Evolutionary conservation across 768 basidiomycete species (phyloP).

Genomic region (Cantharellus anzutake): DNA sequence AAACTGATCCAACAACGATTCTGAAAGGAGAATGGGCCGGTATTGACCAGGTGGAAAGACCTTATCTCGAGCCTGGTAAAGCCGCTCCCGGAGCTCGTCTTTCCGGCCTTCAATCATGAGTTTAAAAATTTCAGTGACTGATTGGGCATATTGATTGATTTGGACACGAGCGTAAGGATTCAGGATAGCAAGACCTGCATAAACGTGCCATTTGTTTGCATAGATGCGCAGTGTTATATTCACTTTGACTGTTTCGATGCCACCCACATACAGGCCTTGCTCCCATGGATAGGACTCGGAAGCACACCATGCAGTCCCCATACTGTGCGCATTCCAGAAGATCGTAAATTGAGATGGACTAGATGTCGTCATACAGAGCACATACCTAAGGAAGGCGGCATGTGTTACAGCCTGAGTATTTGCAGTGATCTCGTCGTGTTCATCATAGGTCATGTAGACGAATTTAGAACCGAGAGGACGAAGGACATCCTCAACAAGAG

Average conservation of each 20-base stretch:
- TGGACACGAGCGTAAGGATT: slow-evolving; percentile 79
- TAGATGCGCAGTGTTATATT: slow-evolving; percentile 95
- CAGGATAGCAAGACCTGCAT: slow-evolving; percentile 93
- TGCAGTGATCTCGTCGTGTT: slow-evolving; percentile 90
- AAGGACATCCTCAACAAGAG: slow-evolving; percentile 67
- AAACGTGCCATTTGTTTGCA: slow-evolving; percentile 96
- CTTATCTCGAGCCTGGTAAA: slow-evolving; percentile 49
- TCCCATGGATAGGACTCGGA: slow-evolving; percentile 83
- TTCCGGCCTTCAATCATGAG: slow-evolving; percentile 62
- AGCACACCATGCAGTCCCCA: slow-evolving; percentile 92
- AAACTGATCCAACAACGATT: slow-evolving; percentile 76
- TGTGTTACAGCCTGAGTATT: slow-evolving; percentile 98
- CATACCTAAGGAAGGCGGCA: slow-evolving; percentile 85
- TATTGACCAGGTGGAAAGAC: slow-evolving; percentile 39
- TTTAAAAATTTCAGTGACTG: slow-evolving; percentile 81
- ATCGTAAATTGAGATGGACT: neutral
- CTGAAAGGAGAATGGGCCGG: slow-evolving; percentile 59
- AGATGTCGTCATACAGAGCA: neutral
- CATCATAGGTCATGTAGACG: slow-evolving; percentile 88
- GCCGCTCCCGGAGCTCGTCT: slow-evolving; percentile 39
- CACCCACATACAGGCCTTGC: slow-evolving; percentile 82
- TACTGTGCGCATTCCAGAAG: slow-evolving; percentile 28
- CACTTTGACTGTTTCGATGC: slow-evolving; percentile 95
- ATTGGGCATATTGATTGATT: slow-evolving; percentile 79
- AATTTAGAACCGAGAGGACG: slow-evolving; percentile 63